Base-by-base conservation (phyloP, 768 basidiomycete species). In the Suillus lakei region DNA sequence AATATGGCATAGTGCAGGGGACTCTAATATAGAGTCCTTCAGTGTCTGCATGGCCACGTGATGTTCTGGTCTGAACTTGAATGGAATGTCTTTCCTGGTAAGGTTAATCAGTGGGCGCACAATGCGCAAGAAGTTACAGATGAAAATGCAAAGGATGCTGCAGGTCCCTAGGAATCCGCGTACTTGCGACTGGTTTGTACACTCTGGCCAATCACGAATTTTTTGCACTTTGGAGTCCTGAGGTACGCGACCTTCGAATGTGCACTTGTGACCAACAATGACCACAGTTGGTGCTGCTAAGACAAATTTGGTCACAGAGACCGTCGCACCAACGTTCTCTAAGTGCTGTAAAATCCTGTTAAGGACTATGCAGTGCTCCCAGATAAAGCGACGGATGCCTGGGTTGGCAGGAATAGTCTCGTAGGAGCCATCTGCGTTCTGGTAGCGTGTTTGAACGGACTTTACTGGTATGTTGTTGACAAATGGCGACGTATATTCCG, bases 401-500 rank as follows among this genome's bases (percentile, higher is more conserved):
- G 70, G 68, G 64, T 85, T 85, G 0, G 75, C 73, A 0, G 76
- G 72, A 1, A 83, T 77, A 0, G 71, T 79, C 54, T 85, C 75
- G 46, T 67, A 80, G 0, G 10, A n/a, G 0, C 81, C 76, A 26
- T 77, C 71, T 0, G 38, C 10, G 0, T 48, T 4, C 13, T 74
- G 59, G 58, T 84, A 83, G 3, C 67, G 55, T 0, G 78, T 75
- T 0, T 26, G 12, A 0, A 77, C 77, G 0, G 80, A 79, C 63
- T 75, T 77, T 4, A 83, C 63, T 0, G 74, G 73, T 0, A 79
- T 66, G 64, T 85, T 77, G 64, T 86, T 79, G 13, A 85, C 74
- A 59, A 76, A 86, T 0, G 75, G 76, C 0, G 68, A 64, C 0
- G 78, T 79, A 6, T 72, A 28, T 1, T 81, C 41, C 1, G 81